phyloP scores from a whole-genome alignment of 2,329 filamentous ascomycete species.

The Calonectria hawksworthii region DNA sequence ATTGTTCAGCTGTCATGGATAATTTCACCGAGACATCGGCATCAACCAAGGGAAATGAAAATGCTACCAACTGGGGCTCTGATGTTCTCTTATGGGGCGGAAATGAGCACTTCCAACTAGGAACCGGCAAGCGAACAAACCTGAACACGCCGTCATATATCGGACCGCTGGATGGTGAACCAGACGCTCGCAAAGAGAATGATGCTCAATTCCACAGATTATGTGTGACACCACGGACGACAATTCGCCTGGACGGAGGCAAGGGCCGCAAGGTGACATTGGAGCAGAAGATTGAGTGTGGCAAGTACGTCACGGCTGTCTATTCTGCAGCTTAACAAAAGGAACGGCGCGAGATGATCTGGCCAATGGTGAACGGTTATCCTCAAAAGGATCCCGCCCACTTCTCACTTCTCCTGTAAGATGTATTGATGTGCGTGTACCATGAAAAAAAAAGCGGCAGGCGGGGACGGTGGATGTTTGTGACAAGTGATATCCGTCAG shows the following conservation, averaged over 20 bases:
- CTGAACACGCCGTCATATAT: conserved; percentile 83
- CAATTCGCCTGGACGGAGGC: conserved; percentile 71
- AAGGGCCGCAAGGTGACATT: conserved; percentile 79
- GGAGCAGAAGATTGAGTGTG: conserved; percentile 92
- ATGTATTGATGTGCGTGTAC: conserved; percentile 22
- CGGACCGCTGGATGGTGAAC: conserved; percentile 76
- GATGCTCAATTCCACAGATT: conserved; percentile 79
- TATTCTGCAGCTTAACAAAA: conserved; percentile 74
- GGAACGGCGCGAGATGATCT: background rate
- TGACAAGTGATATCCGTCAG: conserved; percentile 19
- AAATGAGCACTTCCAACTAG: conserved; percentile 94
- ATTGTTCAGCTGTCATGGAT: conserved; percentile 85
- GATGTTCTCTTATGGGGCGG: conserved; percentile 96
- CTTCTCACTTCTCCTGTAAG: conserved; percentile 20
- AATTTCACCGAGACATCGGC: conserved; percentile 80
- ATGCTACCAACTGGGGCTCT: conserved; percentile 88
- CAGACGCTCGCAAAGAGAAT: conserved; percentile 72
- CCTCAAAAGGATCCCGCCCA: conserved; percentile 6
- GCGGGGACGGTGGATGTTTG: conserved; percentile 11
- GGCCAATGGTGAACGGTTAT: background rate
- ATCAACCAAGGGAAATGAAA: conserved; percentile 63
- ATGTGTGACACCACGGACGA: conserved; percentile 83
- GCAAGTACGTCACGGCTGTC: conserved; percentile 83
- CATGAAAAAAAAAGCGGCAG: conserved; percentile 20
- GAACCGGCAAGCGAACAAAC: conserved; percentile 91